Conservation (phyloP, 306 rosid genomes). For the Rosa multiflora region DNA sequence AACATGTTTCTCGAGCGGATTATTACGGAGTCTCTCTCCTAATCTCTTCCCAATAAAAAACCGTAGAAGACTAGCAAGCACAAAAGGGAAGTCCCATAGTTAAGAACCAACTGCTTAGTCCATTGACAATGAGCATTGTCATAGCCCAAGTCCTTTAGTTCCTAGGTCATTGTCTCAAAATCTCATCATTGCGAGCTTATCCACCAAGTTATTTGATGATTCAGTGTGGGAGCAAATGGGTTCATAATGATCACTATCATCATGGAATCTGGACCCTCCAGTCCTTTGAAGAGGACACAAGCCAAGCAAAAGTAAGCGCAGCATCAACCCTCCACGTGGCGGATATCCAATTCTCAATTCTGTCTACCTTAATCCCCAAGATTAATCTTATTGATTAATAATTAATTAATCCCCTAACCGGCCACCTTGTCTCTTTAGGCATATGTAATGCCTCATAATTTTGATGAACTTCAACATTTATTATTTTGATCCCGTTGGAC, state of each 20-base stretch:
- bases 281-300: neutral
- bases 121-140: neutral
- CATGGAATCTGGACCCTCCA: neutral
- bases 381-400: neutral
- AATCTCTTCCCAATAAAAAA: neutral
- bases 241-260: constrained; percentile 3
- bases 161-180: neutral
- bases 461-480: neutral
- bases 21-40: neutral
- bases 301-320: neutral
- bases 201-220: constrained; percentile 17
- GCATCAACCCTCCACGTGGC: constrained; percentile 9
- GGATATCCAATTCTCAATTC: neutral
- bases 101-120: neutral
- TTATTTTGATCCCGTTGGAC: neutral
- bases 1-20: neutral
- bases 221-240: neutral
- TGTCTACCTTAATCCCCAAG: neutral
- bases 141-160: neutral
- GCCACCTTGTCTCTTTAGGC: neutral
- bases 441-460: neutral
- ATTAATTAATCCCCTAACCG: neutral
- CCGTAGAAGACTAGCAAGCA: neutral
- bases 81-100: neutral
- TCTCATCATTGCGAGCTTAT: neutral